A percentile compares a stretch with the other conserved stretches of the same genome.
Evolutionary conservation across 192 early-diverging fungal species (phyloP).

Genomic region (Glomus cerebriforme): DNA sequence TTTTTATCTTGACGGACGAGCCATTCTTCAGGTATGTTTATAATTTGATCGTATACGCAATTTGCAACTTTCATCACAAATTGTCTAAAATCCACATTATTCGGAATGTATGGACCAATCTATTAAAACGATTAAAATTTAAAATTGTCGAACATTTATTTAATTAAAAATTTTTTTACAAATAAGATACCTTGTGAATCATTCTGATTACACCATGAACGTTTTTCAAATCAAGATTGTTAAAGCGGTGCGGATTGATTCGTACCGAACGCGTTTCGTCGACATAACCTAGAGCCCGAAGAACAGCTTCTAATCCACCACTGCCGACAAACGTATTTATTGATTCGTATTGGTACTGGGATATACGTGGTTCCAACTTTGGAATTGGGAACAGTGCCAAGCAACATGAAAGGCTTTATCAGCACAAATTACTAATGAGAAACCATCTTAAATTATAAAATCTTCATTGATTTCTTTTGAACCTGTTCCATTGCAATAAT

Average conservation of each 20-base stretch:
- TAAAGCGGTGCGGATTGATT: neutral
- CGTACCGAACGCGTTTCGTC: neutral
- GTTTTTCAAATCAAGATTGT: slow-evolving; percentile 30
- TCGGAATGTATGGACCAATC: slow-evolving; percentile 15
- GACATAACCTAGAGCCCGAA: slow-evolving; percentile 18
- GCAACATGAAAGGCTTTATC: slow-evolving; percentile 27
- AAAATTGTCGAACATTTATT: neutral
- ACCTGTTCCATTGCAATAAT: slow-evolving; percentile 30
- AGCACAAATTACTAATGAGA: slow-evolving; percentile 24
- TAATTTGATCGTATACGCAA: slow-evolving; percentile 24
- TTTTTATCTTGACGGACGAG: slow-evolving; percentile 28
- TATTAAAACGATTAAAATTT: neutral
- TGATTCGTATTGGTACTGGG: slow-evolving; percentile 30
- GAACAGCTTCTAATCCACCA: slow-evolving; percentile 15
- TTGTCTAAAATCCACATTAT: slow-evolving; percentile 24
- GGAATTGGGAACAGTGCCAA: slow-evolving; percentile 1
- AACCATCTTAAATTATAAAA: slow-evolving; percentile 25
- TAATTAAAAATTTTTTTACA: neutral
- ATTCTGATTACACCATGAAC: slow-evolving; percentile 24
- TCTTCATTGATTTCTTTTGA: slow-evolving; percentile 27
- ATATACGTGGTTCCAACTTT: slow-evolving; percentile 31
- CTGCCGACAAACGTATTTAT: slow-evolving; percentile 10
- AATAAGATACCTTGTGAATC: slow-evolving; percentile 22
- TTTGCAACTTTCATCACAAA: slow-evolving; percentile 20
- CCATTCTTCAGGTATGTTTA: slow-evolving; percentile 28